Evolutionary conservation across 2,329 filamentous ascomycete species (phyloP), one percentile per base, ranked within the genome.

Genomic region (Lasiodiplodia hormozganensis): DNA sequence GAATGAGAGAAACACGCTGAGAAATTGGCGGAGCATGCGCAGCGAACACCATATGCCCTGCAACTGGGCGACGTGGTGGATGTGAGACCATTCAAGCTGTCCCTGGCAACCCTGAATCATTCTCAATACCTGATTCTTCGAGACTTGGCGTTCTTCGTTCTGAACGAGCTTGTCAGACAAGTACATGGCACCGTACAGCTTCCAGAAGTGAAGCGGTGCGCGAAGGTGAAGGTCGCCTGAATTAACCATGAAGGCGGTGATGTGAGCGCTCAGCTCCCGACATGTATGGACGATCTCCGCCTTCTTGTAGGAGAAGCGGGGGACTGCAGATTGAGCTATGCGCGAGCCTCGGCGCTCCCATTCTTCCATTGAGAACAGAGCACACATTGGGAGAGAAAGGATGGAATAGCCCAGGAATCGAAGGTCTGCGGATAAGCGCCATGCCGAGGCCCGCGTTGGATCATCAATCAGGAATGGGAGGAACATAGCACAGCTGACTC

Each of bases 381-480:
- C 34, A 31, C 40, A 23, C 38, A 68, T 7, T 58, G 43, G 7
- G 36, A 68, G 23, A n/a, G 70, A 70, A 3, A 83, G 69, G 2
- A 82, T 71, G 1, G 77, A 79, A 69, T 84, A 84, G 7, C 77
- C 78, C 23, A 81, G 66, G 2, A 71, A 70, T 5, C 83, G 80
- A 3, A 82, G 69, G 6, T 76, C 72, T 16, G 74, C 69, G 1
- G 80, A 81, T 12, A 79, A 69, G 31, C 74, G 75, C 82, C 82
- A 85, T 6, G 82, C 82, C 1, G 82, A 80, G 47, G 78, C 76
- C 62, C 78, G 76, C 14, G 75, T 74, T 0, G 82, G 76, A 68
- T 85, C 82, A 67, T 85, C 83, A 14, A 89, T 79, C 0, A 93
- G 76, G 25, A 90, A 83, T 0, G 90, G 89, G 0, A 94, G 82